A percentile compares a stretch with the other conserved stretches of the same genome.
Evolutionary conservation across 768 basidiomycete genomes (phyloP).

Genomic region (Mycena crocata): DNA sequence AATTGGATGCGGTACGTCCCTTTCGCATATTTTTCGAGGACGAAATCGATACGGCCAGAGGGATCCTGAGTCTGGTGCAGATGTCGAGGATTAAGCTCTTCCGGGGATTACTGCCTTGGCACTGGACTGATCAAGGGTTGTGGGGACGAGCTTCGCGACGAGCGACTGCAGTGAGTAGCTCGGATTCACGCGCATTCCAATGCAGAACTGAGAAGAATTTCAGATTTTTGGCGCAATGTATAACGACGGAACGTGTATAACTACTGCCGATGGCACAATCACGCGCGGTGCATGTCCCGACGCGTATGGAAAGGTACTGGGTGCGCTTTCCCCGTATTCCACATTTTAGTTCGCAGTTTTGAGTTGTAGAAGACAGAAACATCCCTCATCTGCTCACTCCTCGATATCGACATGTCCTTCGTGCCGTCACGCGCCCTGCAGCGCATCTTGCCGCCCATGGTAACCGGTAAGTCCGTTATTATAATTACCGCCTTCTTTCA

Average conservation of each 20-base stretch:
- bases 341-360: too few relatives aligned
- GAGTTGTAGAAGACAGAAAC: too few relatives aligned
- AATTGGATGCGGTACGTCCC: slow-evolving; percentile 23
- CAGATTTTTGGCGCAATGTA: slow-evolving; percentile 83
- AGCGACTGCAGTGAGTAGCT: slow-evolving; percentile 50
- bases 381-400: slow-evolving; percentile 79
- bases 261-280: slow-evolving; percentile 67
- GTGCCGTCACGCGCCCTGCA: slow-evolving; percentile 71
- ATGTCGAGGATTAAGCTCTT: slow-evolving; percentile 78
- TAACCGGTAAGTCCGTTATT: slow-evolving; percentile 68
- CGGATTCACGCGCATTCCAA: too few relatives aligned
- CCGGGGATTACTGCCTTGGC: slow-evolving; percentile 73
- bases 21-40: neutral
- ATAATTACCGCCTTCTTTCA: neutral
- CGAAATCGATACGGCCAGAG: slow-evolving; percentile 46
- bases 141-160: slow-evolving; percentile 20
- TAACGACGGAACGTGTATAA: slow-evolving; percentile 78
- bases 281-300: slow-evolving; percentile 77
- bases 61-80: slow-evolving; percentile 81
- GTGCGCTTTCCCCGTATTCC: slow-evolving; percentile 51
- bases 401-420: slow-evolving; percentile 85
- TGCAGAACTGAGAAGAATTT: slow-evolving; percentile 40
- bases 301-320: slow-evolving; percentile 83
- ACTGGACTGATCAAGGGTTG: slow-evolving; percentile 82
- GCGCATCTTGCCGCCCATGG: slow-evolving; percentile 82